Evolutionary conservation across 2,329 filamentous ascomycete species (phyloP).

Genomic region (Curvularia lunata): DNA sequence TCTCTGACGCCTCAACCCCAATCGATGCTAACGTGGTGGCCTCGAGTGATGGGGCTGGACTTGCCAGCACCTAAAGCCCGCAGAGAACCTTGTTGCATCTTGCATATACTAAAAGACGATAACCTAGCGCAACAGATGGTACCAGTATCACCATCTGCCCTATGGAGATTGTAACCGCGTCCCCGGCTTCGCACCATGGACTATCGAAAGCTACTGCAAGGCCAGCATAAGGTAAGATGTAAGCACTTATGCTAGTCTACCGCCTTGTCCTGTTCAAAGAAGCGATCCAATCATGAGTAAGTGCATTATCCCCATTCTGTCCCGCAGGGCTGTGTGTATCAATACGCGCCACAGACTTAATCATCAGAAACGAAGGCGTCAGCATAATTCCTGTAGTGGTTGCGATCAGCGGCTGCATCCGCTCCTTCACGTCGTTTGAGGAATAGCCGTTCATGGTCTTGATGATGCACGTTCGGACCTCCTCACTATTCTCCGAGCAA

Average conservation of each 20-base stretch:
- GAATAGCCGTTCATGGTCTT: conserved; percentile 14
- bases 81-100: conserved; percentile 5
- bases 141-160: conserved; percentile 4
- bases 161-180: conserved; percentile 7
- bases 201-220: conserved; percentile 20
- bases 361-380: conserved; percentile 22
- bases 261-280: conserved; percentile 5
- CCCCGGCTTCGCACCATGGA: conserved; percentile 5
- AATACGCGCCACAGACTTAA: conserved; percentile 21
- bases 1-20: background rate
- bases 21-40: conserved; percentile 1
- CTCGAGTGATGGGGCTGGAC: conserved; percentile 9
- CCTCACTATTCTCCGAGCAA: conserved; percentile 32
- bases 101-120: conserved; percentile 5
- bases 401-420: conserved; percentile 20
- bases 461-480: conserved; percentile 28
- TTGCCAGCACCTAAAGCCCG: background rate
- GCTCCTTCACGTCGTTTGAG: conserved; percentile 9
- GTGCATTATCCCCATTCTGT: background rate
- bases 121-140: conserved; percentile 6
- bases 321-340: conserved; percentile 9
- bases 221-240: conserved; percentile 10
- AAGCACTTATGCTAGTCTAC: conserved; percentile 4
- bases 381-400: conserved; percentile 8
- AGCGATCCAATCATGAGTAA: conserved; percentile 14